phyloP scores from a whole-genome alignment of 31 red algal species.

The Porphyra umbilicalis region DNA sequence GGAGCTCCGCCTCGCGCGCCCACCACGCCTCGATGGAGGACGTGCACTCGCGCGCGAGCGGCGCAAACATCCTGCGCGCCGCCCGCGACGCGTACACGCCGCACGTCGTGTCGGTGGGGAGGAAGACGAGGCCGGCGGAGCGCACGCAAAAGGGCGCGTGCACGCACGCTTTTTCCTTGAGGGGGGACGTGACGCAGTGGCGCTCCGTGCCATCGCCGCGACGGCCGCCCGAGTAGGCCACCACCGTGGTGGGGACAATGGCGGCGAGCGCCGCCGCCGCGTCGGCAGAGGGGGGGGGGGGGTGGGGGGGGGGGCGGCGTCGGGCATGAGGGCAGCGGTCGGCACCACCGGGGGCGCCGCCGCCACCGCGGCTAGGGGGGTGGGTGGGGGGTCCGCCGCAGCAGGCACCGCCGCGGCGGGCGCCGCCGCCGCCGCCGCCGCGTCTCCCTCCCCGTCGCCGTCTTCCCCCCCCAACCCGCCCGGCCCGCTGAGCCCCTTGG shows the following conservation, averaged over 20 bases:
- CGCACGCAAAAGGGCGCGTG: slow-evolving; percentile 44
- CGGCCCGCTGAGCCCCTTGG: neutral
- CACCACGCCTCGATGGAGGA: slow-evolving; percentile 10
- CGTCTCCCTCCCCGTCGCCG: neutral
- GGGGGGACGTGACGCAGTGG: neutral
- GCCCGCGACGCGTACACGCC: slow-evolving; percentile 12
- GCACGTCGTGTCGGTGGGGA: slow-evolving; percentile 21
- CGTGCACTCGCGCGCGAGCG: slow-evolving; percentile 8
- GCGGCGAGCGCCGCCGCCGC: neutral
- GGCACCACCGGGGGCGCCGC: too few relatives aligned
- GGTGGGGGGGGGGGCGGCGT: neutral
- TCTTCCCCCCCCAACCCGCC: neutral
- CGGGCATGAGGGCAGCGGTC: too few relatives aligned
- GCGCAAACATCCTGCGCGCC: slow-evolving; percentile 5
- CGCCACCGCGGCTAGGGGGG: too few relatives aligned
- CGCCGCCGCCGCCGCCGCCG: neutral
- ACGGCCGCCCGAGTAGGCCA: neutral
- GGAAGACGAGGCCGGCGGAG: slow-evolving; percentile 15
- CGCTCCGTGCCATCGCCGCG: neutral
- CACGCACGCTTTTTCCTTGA: slow-evolving; percentile 31
- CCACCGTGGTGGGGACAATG: neutral
- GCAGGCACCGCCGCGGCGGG: neutral
- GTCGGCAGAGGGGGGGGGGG: neutral
- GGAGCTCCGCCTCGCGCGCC: slow-evolving; percentile 14
- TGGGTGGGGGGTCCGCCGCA: too few relatives aligned